phyloP scores from a whole-genome alignment of 371 early-diverging fungal genomes.

The Mucor irregularis region DNA sequence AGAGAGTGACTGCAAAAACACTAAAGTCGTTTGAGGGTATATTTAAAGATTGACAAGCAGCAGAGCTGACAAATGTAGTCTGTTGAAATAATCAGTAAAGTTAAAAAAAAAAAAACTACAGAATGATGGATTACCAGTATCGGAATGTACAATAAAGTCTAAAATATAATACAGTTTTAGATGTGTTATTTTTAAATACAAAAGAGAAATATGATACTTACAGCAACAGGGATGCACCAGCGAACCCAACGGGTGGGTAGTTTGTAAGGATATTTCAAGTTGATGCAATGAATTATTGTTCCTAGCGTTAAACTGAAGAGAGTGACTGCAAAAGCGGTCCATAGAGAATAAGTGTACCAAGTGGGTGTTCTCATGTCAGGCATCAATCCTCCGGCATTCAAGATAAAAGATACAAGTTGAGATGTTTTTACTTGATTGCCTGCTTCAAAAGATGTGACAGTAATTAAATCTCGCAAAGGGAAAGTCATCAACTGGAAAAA shows the following conservation, averaged over 20 bases:
- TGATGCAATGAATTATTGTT: conserved; percentile 33
- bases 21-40: conserved; percentile 40
- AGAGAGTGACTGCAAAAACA: conserved; percentile 27
- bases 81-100: conserved; percentile 5
- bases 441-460: conserved; percentile 27
- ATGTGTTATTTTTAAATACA: background rate
- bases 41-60: conserved; percentile 59
- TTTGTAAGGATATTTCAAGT: conserved; percentile 44
- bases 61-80: conserved; percentile 63
- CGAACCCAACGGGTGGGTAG: conserved; percentile 55
- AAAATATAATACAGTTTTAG: background rate
- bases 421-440: conserved; percentile 11
- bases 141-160: conserved; percentile 51
- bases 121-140: conserved; percentile 28
- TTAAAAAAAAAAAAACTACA: background rate
- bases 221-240: conserved; percentile 62
- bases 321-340: conserved; percentile 42
- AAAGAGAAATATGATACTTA: conserved; percentile 21
- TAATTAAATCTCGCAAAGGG: conserved; percentile 56
- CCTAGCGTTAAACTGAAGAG: conserved; percentile 34
- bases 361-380: conserved; percentile 52
- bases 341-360: conserved; percentile 53
- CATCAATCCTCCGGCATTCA: conserved; percentile 50
- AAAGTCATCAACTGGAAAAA: conserved; percentile 61
- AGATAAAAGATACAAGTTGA: conserved; percentile 28